These are phyloP conservation scores for Hypoxylon sp. DNA, from an alignment of 2,329 filamentous ascomycete species.

Conservation along the genomic window DNA sequence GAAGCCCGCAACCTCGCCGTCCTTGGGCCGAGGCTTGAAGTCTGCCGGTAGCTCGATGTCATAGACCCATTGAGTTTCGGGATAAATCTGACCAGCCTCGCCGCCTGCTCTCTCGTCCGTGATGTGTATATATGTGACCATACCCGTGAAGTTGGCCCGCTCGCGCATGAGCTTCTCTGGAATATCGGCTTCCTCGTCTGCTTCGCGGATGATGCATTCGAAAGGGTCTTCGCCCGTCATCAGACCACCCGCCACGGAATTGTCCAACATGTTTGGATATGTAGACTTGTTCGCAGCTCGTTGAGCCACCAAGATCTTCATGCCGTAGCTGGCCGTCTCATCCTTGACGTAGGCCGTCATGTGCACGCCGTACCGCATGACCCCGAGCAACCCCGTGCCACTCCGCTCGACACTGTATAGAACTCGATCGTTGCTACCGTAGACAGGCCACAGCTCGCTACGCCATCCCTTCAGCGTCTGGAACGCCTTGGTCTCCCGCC, in stretches of 20 bases:
- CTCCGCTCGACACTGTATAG: slow-evolving; percentile 84
- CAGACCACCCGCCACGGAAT: slow-evolving; percentile 89
- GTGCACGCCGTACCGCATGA: slow-evolving; percentile 85
- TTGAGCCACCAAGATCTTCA: slow-evolving; percentile 88
- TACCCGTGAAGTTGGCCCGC: slow-evolving; percentile 73
- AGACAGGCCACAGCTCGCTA: slow-evolving; percentile 84
- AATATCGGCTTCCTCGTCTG: slow-evolving; percentile 89
- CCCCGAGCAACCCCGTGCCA: slow-evolving; percentile 80
- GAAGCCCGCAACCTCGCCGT: slow-evolving; percentile 92
- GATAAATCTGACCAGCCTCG: slow-evolving; percentile 86
- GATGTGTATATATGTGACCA: slow-evolving; percentile 88
- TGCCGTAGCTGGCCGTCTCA: slow-evolving; percentile 63
- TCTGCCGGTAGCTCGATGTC: slow-evolving; percentile 83
- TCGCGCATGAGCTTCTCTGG: slow-evolving; percentile 77
- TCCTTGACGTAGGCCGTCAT: slow-evolving; percentile 79
- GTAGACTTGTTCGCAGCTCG: slow-evolving; percentile 85
- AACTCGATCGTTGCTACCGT: slow-evolving; percentile 71
- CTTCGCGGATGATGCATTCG: slow-evolving; percentile 87
- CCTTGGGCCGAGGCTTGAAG: slow-evolving; percentile 80
- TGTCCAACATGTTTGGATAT: slow-evolving; percentile 93
- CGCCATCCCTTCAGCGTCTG: slow-evolving; percentile 83
- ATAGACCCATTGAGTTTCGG: slow-evolving; percentile 92
- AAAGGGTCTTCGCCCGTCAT: slow-evolving; percentile 84
- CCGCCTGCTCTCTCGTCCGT: slow-evolving; percentile 82
- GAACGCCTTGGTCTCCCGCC: slow-evolving; percentile 81